These are phyloP conservation scores for Gonapodya sp. DNA, from an alignment of 192 early-diverging fungal genomes.

Conservation along the genomic window DNA sequence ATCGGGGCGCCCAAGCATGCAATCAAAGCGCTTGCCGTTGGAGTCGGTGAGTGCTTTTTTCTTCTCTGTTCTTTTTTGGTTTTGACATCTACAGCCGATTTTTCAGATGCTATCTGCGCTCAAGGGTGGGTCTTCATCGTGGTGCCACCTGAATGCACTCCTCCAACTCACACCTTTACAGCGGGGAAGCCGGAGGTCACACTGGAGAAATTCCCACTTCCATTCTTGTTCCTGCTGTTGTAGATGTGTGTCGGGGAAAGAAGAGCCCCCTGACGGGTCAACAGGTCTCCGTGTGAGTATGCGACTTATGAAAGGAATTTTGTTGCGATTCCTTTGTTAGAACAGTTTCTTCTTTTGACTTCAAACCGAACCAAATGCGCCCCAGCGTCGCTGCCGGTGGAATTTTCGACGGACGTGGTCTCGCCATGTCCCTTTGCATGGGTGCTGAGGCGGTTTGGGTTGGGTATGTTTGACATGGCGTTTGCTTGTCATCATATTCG, in stretches of 20 bases:
- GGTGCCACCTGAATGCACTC: no score
- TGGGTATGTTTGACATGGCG: conserved; percentile 10
- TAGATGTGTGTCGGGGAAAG: conserved; percentile 31
- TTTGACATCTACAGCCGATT: no score
- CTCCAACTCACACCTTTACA: background rate
- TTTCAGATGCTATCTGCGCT: conserved; percentile 8
- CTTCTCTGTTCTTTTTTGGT: background rate
- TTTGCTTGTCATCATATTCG: no score
- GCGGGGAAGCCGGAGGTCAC: conserved; percentile 6
- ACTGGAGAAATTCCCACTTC: conserved; percentile 19
- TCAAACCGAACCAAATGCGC: no score
- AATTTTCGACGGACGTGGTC: conserved; percentile 34
- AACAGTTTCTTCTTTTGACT: background rate
- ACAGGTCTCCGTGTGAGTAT: conserved; percentile 21
- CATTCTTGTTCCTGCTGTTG: conserved; percentile 32
- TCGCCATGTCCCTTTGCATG: conserved; percentile 30
- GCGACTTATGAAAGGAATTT: background rate
- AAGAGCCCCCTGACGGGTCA: conserved; percentile 24
- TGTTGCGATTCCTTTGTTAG: background rate
- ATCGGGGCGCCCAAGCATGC: conserved; percentile 28
- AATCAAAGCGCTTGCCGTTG: conserved; percentile 27
- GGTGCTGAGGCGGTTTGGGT: conserved; percentile 36
- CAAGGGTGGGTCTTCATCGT: background rate
- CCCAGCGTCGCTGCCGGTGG: conserved; percentile 31
- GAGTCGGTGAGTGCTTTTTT: conserved; percentile 16